Evolutionary conservation across 1,139 yeast species (phyloP).

Genomic region (Hanseniaspora sp.): DNA sequence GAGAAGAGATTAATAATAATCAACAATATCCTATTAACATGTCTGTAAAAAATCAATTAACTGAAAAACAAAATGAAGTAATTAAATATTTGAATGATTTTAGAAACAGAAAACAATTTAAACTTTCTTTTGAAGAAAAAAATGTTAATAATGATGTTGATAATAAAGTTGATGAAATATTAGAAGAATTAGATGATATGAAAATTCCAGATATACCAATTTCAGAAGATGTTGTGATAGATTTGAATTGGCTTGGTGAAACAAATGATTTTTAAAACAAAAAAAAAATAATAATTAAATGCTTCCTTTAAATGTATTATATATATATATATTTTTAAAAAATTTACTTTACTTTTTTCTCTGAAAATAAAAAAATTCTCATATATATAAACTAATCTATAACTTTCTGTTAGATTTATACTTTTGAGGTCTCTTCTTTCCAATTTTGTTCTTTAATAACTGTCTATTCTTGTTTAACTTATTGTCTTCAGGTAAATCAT

Average conservation of each 20-base stretch:
- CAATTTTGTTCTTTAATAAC: constrained; percentile 21
- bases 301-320: too few species aligned
- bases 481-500: constrained; percentile 18
- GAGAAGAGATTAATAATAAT: background rate
- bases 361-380: background rate
- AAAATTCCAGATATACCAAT: constrained; percentile 23
- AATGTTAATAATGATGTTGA: constrained; percentile 20
- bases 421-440: constrained; percentile 26
- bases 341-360: background rate
- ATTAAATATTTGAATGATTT: background rate
- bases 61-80: constrained; percentile 18
- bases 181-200: background rate
- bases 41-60: constrained; percentile 29
- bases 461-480: constrained; percentile 18
- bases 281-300: too few species aligned
- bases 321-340: too few species aligned
- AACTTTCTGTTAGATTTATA: constrained; percentile 28
- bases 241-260: background rate
- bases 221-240: constrained; percentile 20
- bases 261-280: constrained; percentile 20
- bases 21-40: background rate
- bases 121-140: constrained; percentile 15
- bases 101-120: constrained; percentile 16
- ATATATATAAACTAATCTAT: constrained; percentile 17
- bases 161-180: constrained; percentile 24